phyloP scores from a whole-genome alignment of 1,284 basidiomycete genomes.

The Ganoderma multipileum region DNA sequence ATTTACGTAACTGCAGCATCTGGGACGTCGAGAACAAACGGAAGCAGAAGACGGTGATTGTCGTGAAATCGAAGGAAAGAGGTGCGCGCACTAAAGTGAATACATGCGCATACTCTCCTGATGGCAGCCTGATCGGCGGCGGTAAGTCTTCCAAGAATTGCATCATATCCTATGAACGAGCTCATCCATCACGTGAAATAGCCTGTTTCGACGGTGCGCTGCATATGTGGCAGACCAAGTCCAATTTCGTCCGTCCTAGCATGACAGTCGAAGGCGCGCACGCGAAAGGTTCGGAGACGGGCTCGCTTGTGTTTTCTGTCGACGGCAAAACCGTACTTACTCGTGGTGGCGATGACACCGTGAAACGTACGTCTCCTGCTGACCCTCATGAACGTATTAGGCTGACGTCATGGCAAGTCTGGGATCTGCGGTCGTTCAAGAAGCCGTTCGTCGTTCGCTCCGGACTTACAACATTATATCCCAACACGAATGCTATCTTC shows the following conservation, averaged over 20 bases:
- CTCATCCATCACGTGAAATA: constrained; percentile 38
- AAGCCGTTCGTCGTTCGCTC: constrained; percentile 78
- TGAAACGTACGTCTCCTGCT: constrained; percentile 77
- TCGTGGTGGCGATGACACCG: constrained; percentile 91
- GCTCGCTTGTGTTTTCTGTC: constrained; percentile 83
- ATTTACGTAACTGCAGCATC: constrained; percentile 59
- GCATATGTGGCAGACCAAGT: constrained; percentile 92
- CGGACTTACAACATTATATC: constrained; percentile 81
- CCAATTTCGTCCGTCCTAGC: constrained; percentile 91
- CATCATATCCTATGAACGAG: not conserved
- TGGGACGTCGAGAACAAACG: constrained; percentile 92
- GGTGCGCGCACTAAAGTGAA: constrained; percentile 96
- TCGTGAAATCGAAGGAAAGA: constrained; percentile 94
- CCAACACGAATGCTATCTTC: constrained; percentile 91
- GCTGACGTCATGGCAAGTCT: constrained; percentile 63
- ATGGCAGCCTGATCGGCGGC: constrained; percentile 86
- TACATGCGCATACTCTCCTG: constrained; percentile 84
- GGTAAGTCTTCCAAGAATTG: constrained; percentile 56
- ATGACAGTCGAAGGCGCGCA: constrained; percentile 89
- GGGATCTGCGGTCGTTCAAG: constrained; percentile 91
- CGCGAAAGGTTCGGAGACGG: constrained; percentile 81
- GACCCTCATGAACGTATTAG: constrained; percentile 6
- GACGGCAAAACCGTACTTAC: constrained; percentile 86
- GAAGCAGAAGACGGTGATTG: constrained; percentile 94
- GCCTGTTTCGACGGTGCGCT: constrained; percentile 91